Conservation (phyloP, 2,329 filamentous ascomycete species). For the Sarocladiaceae sp. region DNA sequence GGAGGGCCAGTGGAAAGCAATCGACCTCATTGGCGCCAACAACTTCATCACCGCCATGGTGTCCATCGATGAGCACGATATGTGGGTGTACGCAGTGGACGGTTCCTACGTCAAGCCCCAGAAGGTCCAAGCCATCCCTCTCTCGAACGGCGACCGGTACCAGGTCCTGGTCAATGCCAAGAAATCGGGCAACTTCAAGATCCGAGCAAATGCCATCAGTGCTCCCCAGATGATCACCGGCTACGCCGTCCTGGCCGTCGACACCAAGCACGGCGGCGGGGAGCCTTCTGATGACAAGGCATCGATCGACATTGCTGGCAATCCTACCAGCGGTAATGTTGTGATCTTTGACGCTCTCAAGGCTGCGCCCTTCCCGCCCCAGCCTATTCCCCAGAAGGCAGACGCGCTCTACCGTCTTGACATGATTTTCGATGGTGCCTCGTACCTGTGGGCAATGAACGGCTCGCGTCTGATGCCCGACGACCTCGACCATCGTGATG, state of each 20-base stretch:
- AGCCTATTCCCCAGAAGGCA: conserved; percentile 32
- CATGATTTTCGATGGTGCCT: conserved; percentile 33
- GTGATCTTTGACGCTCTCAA: conserved; percentile 35
- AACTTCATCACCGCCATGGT: conserved; percentile 37
- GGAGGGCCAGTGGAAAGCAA: conserved; percentile 40
- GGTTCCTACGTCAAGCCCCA: conserved; percentile 48
- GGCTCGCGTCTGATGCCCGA: conserved; percentile 33
- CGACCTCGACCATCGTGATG: conserved; percentile 24
- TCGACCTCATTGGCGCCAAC: conserved; percentile 49
- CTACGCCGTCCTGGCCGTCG: conserved; percentile 39
- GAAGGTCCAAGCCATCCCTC: conserved; percentile 37
- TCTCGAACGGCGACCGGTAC: conserved; percentile 45
- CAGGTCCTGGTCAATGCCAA: conserved; percentile 43
- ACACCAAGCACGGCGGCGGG: conserved; percentile 13
- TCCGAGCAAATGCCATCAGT: conserved; percentile 44
- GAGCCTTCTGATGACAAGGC: conserved; percentile 18
- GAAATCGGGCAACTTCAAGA: conserved; percentile 43
- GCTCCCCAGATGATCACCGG: conserved; percentile 50
- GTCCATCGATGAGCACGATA: conserved; percentile 45
- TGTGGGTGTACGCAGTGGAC: conserved; percentile 50
- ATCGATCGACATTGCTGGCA: conserved; percentile 45
- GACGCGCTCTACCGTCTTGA: conserved; percentile 39
- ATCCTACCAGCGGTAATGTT: conserved; percentile 31
- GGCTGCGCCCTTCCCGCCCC: conserved; percentile 41
- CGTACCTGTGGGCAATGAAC: conserved; percentile 50